Conservation (phyloP, 2,329 filamentous ascomycete species). For the Decorospora gaudefroyi region DNA sequence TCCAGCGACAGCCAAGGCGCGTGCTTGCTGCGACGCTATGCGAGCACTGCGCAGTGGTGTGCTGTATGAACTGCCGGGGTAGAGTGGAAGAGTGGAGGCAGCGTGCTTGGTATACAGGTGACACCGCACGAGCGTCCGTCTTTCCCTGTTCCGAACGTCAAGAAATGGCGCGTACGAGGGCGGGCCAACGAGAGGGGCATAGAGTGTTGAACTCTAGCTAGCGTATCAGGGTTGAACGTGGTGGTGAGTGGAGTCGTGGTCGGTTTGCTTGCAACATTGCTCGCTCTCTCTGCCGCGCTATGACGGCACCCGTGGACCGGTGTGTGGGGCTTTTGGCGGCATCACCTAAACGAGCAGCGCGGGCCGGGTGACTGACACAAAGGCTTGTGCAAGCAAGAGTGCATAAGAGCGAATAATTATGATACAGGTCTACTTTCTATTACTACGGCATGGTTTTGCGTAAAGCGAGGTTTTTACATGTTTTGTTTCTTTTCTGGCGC, state of each 20-base stretch:
- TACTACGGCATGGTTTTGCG: no score
- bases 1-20: conserved; percentile 26
- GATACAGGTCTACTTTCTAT: no score
- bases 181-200: conserved; percentile 14
- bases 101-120: no score
- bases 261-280: conserved; percentile 4
- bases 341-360: conserved; percentile 8
- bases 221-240: conserved; percentile 32
- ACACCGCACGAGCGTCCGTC: conserved; percentile 2
- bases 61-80: conserved; percentile 26
- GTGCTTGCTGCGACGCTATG: conserved; percentile 35
- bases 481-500: no score
- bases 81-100: conserved; percentile 17
- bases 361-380: conserved; percentile 10
- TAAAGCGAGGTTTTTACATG: no score
- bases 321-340: conserved; percentile 11
- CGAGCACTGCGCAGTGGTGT: conserved; percentile 30
- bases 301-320: conserved; percentile 14
- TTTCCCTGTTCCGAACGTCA: neutral
- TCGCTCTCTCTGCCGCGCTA: conserved; percentile 8
- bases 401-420: no score
- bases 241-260: conserved; percentile 15
- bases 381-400: no score
- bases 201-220: conserved; percentile 46
- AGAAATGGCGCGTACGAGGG: conserved; percentile 2